Conservation (phyloP, 768 basidiomycete species). For the Heimioporus sp. region DNA sequence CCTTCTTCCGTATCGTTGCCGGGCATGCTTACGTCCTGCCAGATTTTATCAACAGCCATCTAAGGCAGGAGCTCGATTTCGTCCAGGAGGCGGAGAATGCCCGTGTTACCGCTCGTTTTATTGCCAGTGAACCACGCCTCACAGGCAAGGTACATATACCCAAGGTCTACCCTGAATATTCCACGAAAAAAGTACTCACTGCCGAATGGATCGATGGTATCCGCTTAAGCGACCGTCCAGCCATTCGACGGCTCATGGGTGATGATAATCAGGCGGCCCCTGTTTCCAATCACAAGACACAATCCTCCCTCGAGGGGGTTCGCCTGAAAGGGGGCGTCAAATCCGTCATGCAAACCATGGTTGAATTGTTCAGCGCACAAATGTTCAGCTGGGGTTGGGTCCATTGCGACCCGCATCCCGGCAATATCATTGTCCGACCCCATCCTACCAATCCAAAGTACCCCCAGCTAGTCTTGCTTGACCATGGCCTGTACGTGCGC, state of each 20-base stretch:
- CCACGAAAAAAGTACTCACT: slow-evolving; percentile 76
- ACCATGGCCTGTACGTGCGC: slow-evolving; percentile 88
- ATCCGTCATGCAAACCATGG: slow-evolving; percentile 80
- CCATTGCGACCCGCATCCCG: slow-evolving; percentile 75
- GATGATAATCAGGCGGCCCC: slow-evolving; percentile 27
- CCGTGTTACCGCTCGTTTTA: slow-evolving; percentile 59
- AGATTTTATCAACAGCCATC: slow-evolving; percentile 80
- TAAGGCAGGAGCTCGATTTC: slow-evolving; percentile 84
- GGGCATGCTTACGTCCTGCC: not conserved
- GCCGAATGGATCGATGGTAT: slow-evolving; percentile 86
- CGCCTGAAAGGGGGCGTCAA: slow-evolving; percentile 57
- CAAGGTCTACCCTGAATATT: slow-evolving; percentile 64
- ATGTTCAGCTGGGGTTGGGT: slow-evolving; percentile 94
- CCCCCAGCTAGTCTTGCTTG: slow-evolving; percentile 78
- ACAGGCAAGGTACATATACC: slow-evolving; percentile 76
- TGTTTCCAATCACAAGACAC: not conserved
- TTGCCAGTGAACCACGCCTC: slow-evolving; percentile 70
- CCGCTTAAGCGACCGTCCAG: slow-evolving; percentile 62
- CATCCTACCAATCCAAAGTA: slow-evolving; percentile 20
- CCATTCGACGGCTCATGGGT: slow-evolving; percentile 59
- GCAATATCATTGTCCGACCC: slow-evolving; percentile 74
- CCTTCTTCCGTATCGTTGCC: not conserved
- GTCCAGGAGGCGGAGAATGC: slow-evolving; percentile 78
- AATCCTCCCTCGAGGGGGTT: slow-evolving; percentile 16
- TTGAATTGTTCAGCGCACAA: slow-evolving; percentile 83